Evolutionary conservation across 345 rosid species (phyloP), one percentile per base, ranked within the genome.

Genomic region (Acer saccharum): DNA sequence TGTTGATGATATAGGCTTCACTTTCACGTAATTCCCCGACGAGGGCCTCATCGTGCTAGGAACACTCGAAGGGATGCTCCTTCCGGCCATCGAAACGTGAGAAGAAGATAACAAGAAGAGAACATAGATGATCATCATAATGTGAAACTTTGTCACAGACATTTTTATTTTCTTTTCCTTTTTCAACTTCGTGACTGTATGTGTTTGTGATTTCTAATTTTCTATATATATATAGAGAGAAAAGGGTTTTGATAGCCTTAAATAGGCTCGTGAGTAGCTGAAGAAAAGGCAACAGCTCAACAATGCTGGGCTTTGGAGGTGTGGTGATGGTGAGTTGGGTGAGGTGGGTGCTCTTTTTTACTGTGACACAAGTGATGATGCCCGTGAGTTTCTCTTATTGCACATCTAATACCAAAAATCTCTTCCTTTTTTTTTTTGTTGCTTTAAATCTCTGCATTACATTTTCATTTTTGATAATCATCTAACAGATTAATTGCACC

Each of bases 201-300:
- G n/a, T 52, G 68, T 43, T 18, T 9, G 32, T 17, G 14, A 76
- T 48, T 25, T 67, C 20, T 44, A 9, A 21, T 21, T 43, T 65
- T 35, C 65, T 6, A 7, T 11, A 58, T 58, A 18, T 58, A 58
- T 58, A 58, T 18, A 17, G 63, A 20, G 23, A n/a, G 16, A 4
- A 43, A 10, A 43, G 46, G 46, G 46, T 9, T 32, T 20, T 44
- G 11, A 29, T 17, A 39, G 64, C 16, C 54, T 63, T 92, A 88
- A 91, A 91, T 91, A 81, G 84, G 84, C 96, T 90, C 92, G 96
- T 92, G 97, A 90, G 57, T 74, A 67, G 83, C 79, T 57, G 81
- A 77, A 76, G 52, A 66, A 74, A 61, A 65, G 75, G 71, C 63
- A 75, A 75, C 72, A 74, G 83, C 82, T 81, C 83, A 58, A 7